A percentile compares a stretch with the other conserved stretches of the same genome.
Evolutionary conservation across 805 yeast genomes (phyloP).

Genomic region (Torulaspora indica): DNA sequence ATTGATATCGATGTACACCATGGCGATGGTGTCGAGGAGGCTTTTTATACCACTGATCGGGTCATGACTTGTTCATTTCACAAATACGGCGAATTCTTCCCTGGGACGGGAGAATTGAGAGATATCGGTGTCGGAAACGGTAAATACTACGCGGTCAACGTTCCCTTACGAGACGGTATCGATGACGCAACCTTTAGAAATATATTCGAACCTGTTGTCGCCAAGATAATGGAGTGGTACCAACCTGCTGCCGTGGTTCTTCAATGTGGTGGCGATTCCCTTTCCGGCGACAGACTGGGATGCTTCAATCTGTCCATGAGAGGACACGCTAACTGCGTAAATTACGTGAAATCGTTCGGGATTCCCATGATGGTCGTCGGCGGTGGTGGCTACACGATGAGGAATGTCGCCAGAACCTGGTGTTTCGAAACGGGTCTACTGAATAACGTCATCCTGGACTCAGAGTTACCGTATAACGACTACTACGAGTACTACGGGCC

Average conservation of each 20-base stretch:
- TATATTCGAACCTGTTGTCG: slow-evolving; percentile 77
- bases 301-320: slow-evolving; percentile 87
- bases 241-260: slow-evolving; percentile 92
- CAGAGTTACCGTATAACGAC: slow-evolving; percentile 84
- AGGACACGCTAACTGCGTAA: slow-evolving; percentile 95
- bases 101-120: slow-evolving; percentile 91
- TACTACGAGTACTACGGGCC: slow-evolving; percentile 98
- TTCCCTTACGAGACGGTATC: slow-evolving; percentile 91
- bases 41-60: slow-evolving; percentile 88
- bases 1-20: slow-evolving; percentile 95
- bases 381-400: slow-evolving; percentile 97
- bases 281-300: slow-evolving; percentile 90
- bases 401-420: slow-evolving; percentile 94
- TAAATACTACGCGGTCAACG: slow-evolving; percentile 79
- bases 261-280: slow-evolving; percentile 96
- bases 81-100: slow-evolving; percentile 94
- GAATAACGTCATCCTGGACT: slow-evolving; percentile 61
- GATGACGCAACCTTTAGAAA: slow-evolving; percentile 82
- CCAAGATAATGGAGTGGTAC: slow-evolving; percentile 84
- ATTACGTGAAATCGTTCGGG: slow-evolving; percentile 81
- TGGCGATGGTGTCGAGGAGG: slow-evolving; percentile 98
- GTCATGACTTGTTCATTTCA: slow-evolving; percentile 97
- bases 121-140: slow-evolving; percentile 90
- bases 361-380: slow-evolving; percentile 88
- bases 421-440: slow-evolving; percentile 85